Percentiles rank a stretch among this genome's conserved stretches.
phyloP scores from a whole-genome alignment of 441 rosid genomes.

The Hura crepitans region DNA sequence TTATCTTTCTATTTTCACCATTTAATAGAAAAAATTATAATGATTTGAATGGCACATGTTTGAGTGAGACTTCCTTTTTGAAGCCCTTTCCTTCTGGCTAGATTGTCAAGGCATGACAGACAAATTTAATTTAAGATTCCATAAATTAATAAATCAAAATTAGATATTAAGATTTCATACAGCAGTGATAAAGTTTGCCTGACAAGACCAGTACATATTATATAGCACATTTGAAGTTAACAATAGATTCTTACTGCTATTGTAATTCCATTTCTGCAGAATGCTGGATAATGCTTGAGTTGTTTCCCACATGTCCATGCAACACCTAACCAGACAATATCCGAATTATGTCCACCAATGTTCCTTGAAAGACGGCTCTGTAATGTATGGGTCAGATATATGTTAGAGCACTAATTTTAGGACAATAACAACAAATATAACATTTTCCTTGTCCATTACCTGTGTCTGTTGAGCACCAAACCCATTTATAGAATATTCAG shows the following conservation, averaged over 20 bases:
- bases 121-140: background rate
- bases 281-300: slow-evolving; percentile 85
- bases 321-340: slow-evolving; percentile 78
- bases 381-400: slow-evolving; percentile 15
- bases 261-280: slow-evolving; percentile 73
- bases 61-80: background rate
- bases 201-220: background rate
- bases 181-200: background rate
- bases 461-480: slow-evolving; percentile 42
- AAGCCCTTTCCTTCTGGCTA: background rate
- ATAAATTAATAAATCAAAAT: background rate
- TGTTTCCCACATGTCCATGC: slow-evolving; percentile 90
- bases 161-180: background rate
- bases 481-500: slow-evolving; percentile 42
- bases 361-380: slow-evolving; percentile 57
- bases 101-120: background rate
- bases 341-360: slow-evolving; percentile 52
- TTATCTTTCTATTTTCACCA: background rate
- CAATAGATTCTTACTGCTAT: slow-evolving; percentile 58
- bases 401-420: slow-evolving; percentile 16
- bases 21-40: background rate
- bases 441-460: slow-evolving; percentile 35
- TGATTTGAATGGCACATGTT: background rate
- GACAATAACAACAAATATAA: slow-evolving; percentile 2
- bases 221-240: slow-evolving; percentile 5